Conservation (phyloP, 1,139 yeast genomes). For the Eremothecium gossypii region DNA sequence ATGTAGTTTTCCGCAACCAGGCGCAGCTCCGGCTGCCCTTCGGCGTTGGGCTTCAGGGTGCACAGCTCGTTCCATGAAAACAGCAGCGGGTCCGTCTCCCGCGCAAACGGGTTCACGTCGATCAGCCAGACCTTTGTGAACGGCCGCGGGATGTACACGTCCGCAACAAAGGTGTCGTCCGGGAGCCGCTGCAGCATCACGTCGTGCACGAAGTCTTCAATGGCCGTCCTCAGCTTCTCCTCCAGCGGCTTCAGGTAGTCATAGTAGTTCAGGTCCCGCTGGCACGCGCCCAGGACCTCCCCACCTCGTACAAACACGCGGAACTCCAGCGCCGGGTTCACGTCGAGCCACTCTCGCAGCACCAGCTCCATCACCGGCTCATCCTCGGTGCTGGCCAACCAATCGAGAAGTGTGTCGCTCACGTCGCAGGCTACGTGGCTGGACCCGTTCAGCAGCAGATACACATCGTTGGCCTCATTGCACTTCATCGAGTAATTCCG, state of each 20-base stretch:
- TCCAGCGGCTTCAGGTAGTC: slow-evolving; percentile 48
- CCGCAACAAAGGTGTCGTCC: slow-evolving; percentile 55
- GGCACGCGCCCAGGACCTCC: slow-evolving; percentile 62
- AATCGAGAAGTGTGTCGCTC: slow-evolving; percentile 59
- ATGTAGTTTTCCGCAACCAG: slow-evolving; percentile 59
- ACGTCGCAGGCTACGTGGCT: slow-evolving; percentile 82
- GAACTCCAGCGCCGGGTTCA: slow-evolving; percentile 87
- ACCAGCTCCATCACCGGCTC: slow-evolving; percentile 48
- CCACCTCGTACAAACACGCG: slow-evolving; percentile 66
- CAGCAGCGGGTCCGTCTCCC: slow-evolving; percentile 65
- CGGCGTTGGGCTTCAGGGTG: slow-evolving; percentile 22
- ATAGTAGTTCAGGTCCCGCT: slow-evolving; percentile 78
- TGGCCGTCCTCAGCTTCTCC: slow-evolving; percentile 38
- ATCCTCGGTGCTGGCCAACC: slow-evolving; percentile 23
- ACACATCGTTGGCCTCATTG: slow-evolving; percentile 59
- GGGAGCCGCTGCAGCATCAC: slow-evolving; percentile 43
- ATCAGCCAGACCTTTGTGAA: slow-evolving; percentile 54
- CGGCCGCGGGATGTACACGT: slow-evolving; percentile 74
- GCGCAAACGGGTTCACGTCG: slow-evolving; percentile 78
- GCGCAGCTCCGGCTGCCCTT: slow-evolving; percentile 45
- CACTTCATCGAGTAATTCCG: slow-evolving; percentile 71
- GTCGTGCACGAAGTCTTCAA: slow-evolving; percentile 48
- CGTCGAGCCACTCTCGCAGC: slow-evolving; percentile 63
- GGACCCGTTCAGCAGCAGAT: slow-evolving; percentile 72
- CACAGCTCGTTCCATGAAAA: slow-evolving; percentile 78